Evolutionary conservation across 1,284 basidiomycete genomes (phyloP).

Genomic region (Cerioporus squamosus): DNA sequence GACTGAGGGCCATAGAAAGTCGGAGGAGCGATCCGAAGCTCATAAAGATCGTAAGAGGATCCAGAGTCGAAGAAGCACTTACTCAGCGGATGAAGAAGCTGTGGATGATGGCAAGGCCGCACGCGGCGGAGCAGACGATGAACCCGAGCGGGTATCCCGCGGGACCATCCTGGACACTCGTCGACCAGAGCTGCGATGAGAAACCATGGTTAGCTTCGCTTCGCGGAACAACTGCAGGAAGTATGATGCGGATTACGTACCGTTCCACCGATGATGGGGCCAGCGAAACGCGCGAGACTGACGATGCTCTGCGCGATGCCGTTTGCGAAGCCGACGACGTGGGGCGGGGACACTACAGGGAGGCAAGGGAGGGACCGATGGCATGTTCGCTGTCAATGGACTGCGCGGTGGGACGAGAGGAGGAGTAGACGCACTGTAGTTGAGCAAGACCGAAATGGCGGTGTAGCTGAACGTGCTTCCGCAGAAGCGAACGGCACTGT

Average conservation of each 20-base stretch:
- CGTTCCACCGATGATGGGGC: slow-evolving; percentile 79
- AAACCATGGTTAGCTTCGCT: neutral
- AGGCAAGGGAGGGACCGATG: neutral
- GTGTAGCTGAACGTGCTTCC: slow-evolving; percentile 81
- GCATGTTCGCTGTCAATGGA: too few species aligned
- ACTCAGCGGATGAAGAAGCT: slow-evolving; percentile 74
- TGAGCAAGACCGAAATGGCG: slow-evolving; percentile 76
- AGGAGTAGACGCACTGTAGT: slow-evolving; percentile 64
- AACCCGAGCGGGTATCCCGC: slow-evolving; percentile 77
- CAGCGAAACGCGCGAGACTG: slow-evolving; percentile 78
- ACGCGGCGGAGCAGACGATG: slow-evolving; percentile 63
- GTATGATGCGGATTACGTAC: slow-evolving; percentile 46
- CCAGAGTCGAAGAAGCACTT: neutral
- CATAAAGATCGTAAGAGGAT: neutral
- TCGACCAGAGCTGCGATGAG: slow-evolving; percentile 69
- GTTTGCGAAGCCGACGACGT: slow-evolving; percentile 76
- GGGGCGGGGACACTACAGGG: slow-evolving; percentile 75
- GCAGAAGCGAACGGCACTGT: slow-evolving; percentile 74
- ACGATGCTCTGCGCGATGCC: slow-evolving; percentile 85
- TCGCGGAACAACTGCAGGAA: too few species aligned
- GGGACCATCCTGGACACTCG: slow-evolving; percentile 68
- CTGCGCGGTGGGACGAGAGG: neutral
- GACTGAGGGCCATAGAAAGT: neutral
- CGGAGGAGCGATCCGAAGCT: too few species aligned
- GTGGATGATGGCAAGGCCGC: slow-evolving; percentile 64